Base-by-base conservation (phyloP, 495 filamentous ascomycete species). In the Daldinia caldariorum region DNA sequence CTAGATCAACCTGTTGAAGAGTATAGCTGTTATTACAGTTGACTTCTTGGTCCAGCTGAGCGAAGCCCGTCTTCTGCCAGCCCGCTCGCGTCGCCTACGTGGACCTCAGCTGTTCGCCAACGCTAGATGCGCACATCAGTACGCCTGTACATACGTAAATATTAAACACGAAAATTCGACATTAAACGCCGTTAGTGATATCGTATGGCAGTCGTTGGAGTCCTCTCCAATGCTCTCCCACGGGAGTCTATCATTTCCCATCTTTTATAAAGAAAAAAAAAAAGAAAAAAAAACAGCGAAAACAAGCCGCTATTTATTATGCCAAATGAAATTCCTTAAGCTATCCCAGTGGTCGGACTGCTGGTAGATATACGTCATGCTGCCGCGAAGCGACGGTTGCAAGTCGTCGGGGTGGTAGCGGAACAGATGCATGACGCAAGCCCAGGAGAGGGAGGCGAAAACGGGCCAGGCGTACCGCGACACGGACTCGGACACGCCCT, bases 331-430 rank as follows among this genome's bases (percentile, higher is more conserved):
- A 62, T 86, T 97, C 73, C 89, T 82, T 76, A 95, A 82, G 41
- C 87, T 89, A 70, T 94, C 90, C 94, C 94, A 97, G 61, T 90
- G 84, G 66, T 97, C 92, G 22, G 90, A 89, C 69, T 96, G 76
- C 63, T 86, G 89, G 78, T 92, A 98, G 87, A 99, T 97, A 79
- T 98, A 99, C 66, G 89, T 90, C 95, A 99, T 99, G 82, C 94
- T 97, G 80, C 90, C 94, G 78, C 93, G 86, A 82, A 99, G 81
- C 79, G 94, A 97, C 53, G 88, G 86, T 81, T 96, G 94, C 74
- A 99, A 83, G 29, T 89, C 92, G 66, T 95, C 92, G 9, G 94
- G 92, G 81, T 97, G 88, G 89, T 91, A 93, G 65, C 91, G 86
- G 84, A 97, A 99, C 41, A 98, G 79, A 80, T 94, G 95, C 95